Base-by-base conservation (phyloP, 495 filamentous ascomycete species). In the Podospora fimiseda region DNA sequence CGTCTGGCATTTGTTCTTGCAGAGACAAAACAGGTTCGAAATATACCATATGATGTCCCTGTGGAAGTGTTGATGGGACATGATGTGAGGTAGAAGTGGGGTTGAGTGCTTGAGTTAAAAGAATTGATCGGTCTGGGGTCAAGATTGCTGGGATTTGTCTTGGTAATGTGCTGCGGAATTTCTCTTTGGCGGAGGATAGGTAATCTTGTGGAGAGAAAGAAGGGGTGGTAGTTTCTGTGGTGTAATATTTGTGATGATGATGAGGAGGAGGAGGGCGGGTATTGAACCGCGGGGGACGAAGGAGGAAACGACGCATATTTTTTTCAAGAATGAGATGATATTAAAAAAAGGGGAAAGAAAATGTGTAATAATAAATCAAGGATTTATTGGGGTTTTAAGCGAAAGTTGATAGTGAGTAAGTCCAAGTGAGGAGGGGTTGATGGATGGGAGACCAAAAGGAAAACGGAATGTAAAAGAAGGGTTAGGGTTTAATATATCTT, bases 11-110 rank as follows among this genome's bases (percentile, higher is more conserved):
- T 3, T 91, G 76, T 2, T 76, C 60, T 14, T 60, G 67, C 51
- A 78, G 71, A 2, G 75, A 66, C 43, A 79, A 73, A 36, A 76
- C 73, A 0, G 83, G 76, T 1, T 86, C 83, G 69, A 88, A 90
- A 67, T 90, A 87, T 20, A 82, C 76, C 9, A 89, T 71, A 57
- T 92, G 87, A 63, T 89, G 83, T 9, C 83, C 86, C 2, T 79
- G 74, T 0, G 83, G 84, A 0, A 89, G 57, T 3, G 21, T 23
- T 15, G 14, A 15, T 9, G 14, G 2, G 16, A 15, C 24, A 11
- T 19, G 15, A 2, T 14, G 40, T 77, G 2, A 84, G 50, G 30
- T 20, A 24, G 20, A 11, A 2, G 43, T 6, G 42, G 45, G 14
- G 60, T 20, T 2, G 30, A 42, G 20, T 50, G 52, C 9, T 51